Evolutionary conservation across 345 rosid genomes (phyloP).

Genomic region (Eucalyptus tenuipes): DNA sequence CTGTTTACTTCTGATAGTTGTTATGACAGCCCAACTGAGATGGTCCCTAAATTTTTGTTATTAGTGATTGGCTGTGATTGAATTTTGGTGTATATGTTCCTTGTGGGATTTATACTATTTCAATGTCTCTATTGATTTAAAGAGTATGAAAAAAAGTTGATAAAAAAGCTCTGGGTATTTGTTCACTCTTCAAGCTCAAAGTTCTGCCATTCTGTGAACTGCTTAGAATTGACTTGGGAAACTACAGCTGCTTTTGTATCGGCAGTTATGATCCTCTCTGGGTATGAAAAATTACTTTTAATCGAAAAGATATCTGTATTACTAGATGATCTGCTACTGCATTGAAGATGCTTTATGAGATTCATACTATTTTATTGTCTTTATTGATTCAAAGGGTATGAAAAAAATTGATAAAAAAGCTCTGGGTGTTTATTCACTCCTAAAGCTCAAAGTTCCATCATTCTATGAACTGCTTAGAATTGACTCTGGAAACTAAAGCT

Average conservation of each 20-base stretch:
- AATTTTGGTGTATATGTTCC: neutral
- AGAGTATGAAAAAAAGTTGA: fast-evolving
- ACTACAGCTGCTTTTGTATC: neutral
- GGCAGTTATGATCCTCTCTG: neutral
- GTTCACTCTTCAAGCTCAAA: neutral
- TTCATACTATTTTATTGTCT: neutral
- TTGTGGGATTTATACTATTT: neutral
- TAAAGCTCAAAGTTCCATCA: neutral
- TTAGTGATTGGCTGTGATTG: neutral
- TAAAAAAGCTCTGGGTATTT: neutral
- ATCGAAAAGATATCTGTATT: neutral
- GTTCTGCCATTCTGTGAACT: neutral
- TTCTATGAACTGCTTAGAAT: neutral
- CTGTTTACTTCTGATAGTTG: neutral
- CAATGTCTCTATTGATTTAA: no score
- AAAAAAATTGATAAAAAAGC: neutral
- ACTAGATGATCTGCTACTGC: neutral
- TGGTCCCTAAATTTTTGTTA: neutral
- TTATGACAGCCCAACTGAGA: neutral
- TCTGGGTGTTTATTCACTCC: neutral
- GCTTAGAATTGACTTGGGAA: neutral
- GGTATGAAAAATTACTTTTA: neutral
- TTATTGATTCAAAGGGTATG: neutral
- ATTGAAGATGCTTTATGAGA: neutral
- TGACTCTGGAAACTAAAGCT: neutral